These are phyloP conservation scores for Microthyrium microscopicum DNA, from an alignment of 2,329 filamentous ascomycete genomes.

Conservation along the genomic window DNA sequence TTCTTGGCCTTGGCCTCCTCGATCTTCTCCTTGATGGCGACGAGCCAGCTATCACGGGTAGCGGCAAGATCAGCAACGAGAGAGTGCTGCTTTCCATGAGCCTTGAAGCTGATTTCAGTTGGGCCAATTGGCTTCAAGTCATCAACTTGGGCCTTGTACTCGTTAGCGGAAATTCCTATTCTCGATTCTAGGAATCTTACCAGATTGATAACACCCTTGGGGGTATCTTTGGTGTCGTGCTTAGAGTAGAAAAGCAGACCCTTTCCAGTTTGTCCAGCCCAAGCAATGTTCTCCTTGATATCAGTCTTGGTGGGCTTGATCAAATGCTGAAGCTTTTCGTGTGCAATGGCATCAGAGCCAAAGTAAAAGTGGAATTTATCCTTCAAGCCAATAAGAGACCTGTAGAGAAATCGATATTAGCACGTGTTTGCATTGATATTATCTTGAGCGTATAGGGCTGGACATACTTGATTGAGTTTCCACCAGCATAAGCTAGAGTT, in stretches of 20 bases:
- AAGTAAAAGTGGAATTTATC: conserved; percentile 68
- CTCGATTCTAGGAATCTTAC: conserved; percentile 35
- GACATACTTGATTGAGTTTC: conserved; percentile 28
- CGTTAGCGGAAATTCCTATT: conserved; percentile 17
- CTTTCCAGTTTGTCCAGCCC: conserved; percentile 88
- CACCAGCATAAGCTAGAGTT: conserved; percentile 66
- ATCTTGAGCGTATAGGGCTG: not conserved
- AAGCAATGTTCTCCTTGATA: conserved; percentile 66
- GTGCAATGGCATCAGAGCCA: conserved; percentile 50
- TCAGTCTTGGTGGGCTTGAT: conserved; percentile 74
- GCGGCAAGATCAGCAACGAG: conserved; percentile 64
- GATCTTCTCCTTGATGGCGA: conserved; percentile 65
- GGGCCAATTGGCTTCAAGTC: conserved; percentile 62
- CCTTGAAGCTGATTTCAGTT: conserved; percentile 72
- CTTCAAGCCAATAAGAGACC: conserved; percentile 2
- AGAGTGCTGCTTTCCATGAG: conserved; percentile 77
- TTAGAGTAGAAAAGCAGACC: conserved; percentile 86
- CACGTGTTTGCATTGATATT: not conserved
- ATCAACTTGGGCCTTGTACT: conserved; percentile 40
- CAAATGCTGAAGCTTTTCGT: conserved; percentile 58
- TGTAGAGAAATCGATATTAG: not conserved
- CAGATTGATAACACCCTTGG: conserved; percentile 69
- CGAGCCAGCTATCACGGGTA: conserved; percentile 87
- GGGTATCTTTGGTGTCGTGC: conserved; percentile 68
- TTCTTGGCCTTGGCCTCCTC: conserved; percentile 72